Conservation (phyloP, 352 stramenopile species). For the Phytopythium sindhum region DNA sequence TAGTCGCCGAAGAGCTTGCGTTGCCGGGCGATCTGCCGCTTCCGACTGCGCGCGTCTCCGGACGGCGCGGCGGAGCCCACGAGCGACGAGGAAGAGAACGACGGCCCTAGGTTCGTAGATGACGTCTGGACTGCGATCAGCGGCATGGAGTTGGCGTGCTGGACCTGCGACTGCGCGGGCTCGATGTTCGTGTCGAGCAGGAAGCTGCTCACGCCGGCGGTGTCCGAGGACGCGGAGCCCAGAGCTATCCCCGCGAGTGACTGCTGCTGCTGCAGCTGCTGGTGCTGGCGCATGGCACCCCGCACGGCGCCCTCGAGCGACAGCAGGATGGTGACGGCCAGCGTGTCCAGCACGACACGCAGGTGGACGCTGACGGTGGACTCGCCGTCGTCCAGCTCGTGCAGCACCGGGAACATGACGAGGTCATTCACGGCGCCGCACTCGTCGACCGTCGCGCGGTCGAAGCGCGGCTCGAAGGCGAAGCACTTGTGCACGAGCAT, state of each 20-base stretch:
- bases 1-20: conserved; percentile 84
- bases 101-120: background rate
- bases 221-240: background rate
- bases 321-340: conserved; percentile 81
- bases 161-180: conserved; percentile 26
- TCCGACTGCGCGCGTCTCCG: conserved; percentile 42
- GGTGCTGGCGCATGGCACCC: conserved; percentile 47
- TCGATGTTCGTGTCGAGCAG: conserved; percentile 79
- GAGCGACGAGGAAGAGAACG: conserved; percentile 19
- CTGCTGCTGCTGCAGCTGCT: conserved; percentile 13
- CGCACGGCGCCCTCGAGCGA: conserved; percentile 75
- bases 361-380: conserved; percentile 82
- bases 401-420: conserved; percentile 81
- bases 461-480: conserved; percentile 81
- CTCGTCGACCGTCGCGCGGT: conserved; percentile 49
- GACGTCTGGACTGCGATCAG: conserved; percentile 10
- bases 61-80: conserved; percentile 13
- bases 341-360: conserved; percentile 74
- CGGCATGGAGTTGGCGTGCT: conserved; percentile 19
- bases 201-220: conserved; percentile 30
- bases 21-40: conserved; percentile 53
- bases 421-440: conserved; percentile 57
- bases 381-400: conserved; percentile 52
- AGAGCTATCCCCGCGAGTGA: background rate
- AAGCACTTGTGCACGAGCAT: conserved; percentile 80